Conservation (phyloP, 352 stramenopile species). For the Peronospora destructor region DNA sequence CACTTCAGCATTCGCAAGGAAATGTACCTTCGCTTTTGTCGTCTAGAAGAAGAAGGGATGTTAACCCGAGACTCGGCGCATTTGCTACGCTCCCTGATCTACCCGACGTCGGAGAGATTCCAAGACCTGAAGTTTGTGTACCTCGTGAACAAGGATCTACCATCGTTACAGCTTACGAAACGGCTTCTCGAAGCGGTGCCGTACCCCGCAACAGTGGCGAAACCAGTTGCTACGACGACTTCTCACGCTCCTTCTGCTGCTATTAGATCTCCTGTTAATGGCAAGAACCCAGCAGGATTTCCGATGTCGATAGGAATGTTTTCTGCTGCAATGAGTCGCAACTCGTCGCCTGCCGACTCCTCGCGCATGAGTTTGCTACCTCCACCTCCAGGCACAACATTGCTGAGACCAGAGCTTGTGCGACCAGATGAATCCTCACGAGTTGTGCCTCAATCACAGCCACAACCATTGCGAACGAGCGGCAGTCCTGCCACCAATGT, state of each 20-base stretch:
- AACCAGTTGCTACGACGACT: conserved; percentile 24
- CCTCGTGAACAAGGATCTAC: conserved; percentile 79
- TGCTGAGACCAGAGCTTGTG: conserved; percentile 23
- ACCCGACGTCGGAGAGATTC: conserved; percentile 75
- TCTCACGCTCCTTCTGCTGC: conserved; percentile 15
- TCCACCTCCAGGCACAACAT: conserved; percentile 22
- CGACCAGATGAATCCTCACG: conserved; percentile 30
- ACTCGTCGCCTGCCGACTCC: conserved; percentile 21
- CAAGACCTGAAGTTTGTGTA: conserved; percentile 87
- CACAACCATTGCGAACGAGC: conserved; percentile 15
- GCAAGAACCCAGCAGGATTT: conserved; percentile 16
- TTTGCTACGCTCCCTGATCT: conserved; percentile 68
- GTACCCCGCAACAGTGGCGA: conserved; percentile 30
- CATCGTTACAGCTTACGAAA: conserved; percentile 68
- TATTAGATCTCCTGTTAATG: conserved; percentile 15
- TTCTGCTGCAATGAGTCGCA: conserved; percentile 22
- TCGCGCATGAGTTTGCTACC: conserved; percentile 27
- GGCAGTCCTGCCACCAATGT: conserved; percentile 7
- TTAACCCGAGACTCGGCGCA: conserved; percentile 63
- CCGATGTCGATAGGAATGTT: conserved; percentile 36
- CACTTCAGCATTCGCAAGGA: conserved; percentile 84
- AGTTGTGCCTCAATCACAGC: conserved; percentile 16
- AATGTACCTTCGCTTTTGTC: conserved; percentile 81
- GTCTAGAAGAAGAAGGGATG: conserved; percentile 67
- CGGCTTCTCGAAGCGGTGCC: conserved; percentile 68